These are phyloP conservation scores for Saturnispora sanitii DNA, from an alignment of 805 yeast species.

Conservation along the genomic window DNA sequence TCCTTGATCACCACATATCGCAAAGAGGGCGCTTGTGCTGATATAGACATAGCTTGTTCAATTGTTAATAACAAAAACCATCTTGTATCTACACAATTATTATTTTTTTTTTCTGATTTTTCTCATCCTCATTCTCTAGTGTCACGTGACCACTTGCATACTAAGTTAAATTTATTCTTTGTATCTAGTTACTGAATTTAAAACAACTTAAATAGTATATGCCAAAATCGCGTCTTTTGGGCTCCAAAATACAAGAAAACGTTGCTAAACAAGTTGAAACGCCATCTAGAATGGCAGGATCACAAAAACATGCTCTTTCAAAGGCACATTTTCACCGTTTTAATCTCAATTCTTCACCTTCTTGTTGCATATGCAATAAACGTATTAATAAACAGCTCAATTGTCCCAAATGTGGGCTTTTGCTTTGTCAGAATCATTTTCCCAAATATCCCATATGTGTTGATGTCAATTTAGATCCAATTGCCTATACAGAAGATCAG, in stretches of 20 bases:
- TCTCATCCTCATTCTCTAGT: too few species aligned
- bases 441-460: slow-evolving; percentile 29
- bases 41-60: too few species aligned
- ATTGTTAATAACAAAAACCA: not conserved
- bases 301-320: not conserved
- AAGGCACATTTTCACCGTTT: slow-evolving; percentile 3
- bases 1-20: slow-evolving; percentile 64
- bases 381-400: slow-evolving; percentile 30
- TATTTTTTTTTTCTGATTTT: too few species aligned
- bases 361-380: slow-evolving; percentile 43
- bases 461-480: slow-evolving; percentile 57
- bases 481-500: slow-evolving; percentile 53
- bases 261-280: not conserved
- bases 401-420: slow-evolving; percentile 27
- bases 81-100: not conserved
- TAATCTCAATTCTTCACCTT: not conserved
- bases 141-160: too few species aligned
- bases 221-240: too few species aligned
- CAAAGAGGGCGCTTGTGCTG: slow-evolving; percentile 2
- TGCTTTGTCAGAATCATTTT: not conserved
- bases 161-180: too few species aligned
- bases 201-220: too few species aligned
- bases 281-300: not conserved
- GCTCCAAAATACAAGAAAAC: too few species aligned
- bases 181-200: too few species aligned